Conservation (phyloP, 495 filamentous ascomycete genomes). For the Penicillium psychrofluorescens region DNA sequence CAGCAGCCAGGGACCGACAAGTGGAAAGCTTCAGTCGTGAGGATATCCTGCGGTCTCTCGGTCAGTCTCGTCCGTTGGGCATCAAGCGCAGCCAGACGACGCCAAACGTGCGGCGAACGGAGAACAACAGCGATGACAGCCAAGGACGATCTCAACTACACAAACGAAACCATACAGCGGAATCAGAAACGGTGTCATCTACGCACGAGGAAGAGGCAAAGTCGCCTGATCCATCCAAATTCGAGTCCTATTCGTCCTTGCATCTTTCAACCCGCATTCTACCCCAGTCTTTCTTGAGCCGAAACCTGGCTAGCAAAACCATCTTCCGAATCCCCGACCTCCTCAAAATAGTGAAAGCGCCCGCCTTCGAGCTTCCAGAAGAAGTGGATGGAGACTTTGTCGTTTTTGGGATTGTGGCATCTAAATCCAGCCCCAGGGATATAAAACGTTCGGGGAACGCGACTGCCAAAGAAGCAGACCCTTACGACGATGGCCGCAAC, state of each 20-base stretch:
- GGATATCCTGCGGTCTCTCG: conserved; percentile 50
- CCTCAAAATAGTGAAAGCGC: conserved; percentile 70
- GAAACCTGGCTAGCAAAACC: conserved; percentile 68
- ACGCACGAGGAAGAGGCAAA: conserved; percentile 11
- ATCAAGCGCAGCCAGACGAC: conserved; percentile 47
- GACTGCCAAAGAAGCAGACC: conserved; percentile 33
- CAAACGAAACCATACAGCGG: conserved; percentile 19
- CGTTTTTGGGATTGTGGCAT: conserved; percentile 77
- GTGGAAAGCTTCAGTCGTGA: conserved; percentile 52
- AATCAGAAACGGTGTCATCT: conserved; percentile 20
- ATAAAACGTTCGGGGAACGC: conserved; percentile 49
- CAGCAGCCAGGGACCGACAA: conserved; percentile 39
- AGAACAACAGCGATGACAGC: conserved; percentile 4
- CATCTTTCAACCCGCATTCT: conserved; percentile 84
- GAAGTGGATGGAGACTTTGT: conserved; percentile 81
- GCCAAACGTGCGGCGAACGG: conserved; percentile 30
- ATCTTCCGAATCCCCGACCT: conserved; percentile 75
- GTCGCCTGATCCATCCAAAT: conserved; percentile 42
- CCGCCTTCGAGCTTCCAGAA: conserved; percentile 80
- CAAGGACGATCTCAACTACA: conserved; percentile 15
- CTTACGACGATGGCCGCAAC: conserved; percentile 48
- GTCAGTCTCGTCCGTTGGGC: conserved; percentile 16
- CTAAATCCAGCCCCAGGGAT: conserved; percentile 71
- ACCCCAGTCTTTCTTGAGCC: conserved; percentile 67
- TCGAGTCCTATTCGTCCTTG: conserved; percentile 79